These are phyloP conservation scores for Clavulina sp. DNA, from an alignment of 768 basidiomycete genomes.

Conservation along the genomic window DNA sequence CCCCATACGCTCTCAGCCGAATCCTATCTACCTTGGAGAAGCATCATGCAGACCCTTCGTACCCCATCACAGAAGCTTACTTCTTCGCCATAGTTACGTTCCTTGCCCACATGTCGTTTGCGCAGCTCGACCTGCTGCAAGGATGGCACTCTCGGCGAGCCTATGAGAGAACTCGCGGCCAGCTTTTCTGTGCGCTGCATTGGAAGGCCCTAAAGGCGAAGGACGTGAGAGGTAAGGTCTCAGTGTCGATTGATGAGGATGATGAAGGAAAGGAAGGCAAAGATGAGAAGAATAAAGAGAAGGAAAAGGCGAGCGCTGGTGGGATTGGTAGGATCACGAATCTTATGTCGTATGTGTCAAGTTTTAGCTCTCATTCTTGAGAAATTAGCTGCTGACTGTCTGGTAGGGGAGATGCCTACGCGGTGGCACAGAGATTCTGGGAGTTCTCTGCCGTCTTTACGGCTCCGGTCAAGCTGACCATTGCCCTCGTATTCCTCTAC, in stretches of 20 bases:
- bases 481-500: constrained; percentile 56
- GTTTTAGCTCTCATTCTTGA: background rate
- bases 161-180: constrained; percentile 55
- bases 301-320: constrained; percentile 3
- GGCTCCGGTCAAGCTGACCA: constrained; percentile 43
- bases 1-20: constrained; percentile 44
- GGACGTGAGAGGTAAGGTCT: constrained; percentile 34
- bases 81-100: constrained; percentile 44
- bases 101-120: constrained; percentile 46
- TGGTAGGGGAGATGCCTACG: constrained; percentile 47
- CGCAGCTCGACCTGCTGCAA: constrained; percentile 41
- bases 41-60: constrained; percentile 15
- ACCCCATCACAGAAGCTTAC: constrained; percentile 32
- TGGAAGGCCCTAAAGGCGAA: constrained; percentile 47
- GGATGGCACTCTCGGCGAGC: constrained; percentile 51
- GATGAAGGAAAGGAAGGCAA: constrained; percentile 11
- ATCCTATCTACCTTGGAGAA: constrained; percentile 36
- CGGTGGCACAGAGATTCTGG: constrained; percentile 57
- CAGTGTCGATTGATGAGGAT: background rate
- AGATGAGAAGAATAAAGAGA: background rate
- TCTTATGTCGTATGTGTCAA: constrained; percentile 48
- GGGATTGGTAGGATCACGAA: constrained; percentile 38
- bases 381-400: background rate
- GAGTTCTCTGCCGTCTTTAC: constrained; percentile 47
- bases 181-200: constrained; percentile 51